phyloP scores from a whole-genome alignment of 495 filamentous ascomycete species.

The Penicillium psychrofluorescens region DNA sequence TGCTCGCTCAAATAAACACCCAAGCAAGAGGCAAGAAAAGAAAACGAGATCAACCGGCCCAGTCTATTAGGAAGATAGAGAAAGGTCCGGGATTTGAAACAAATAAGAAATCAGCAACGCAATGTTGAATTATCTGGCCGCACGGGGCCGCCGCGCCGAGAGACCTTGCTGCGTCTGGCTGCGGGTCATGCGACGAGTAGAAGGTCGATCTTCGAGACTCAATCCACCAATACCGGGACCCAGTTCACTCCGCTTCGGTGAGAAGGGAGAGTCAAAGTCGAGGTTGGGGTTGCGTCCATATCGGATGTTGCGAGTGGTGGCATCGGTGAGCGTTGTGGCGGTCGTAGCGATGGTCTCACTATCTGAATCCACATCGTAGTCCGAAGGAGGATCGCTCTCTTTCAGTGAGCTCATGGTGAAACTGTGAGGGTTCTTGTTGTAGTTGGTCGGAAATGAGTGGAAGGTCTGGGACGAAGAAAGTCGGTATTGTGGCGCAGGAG shows the following conservation, averaged over 20 bases:
- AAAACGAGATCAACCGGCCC: not conserved
- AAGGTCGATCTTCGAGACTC: constrained; percentile 35
- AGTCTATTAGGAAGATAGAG: not conserved
- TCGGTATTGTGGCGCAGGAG: constrained; percentile 16
- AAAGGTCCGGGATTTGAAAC: not conserved
- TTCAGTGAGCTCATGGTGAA: constrained; percentile 32
- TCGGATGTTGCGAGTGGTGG: constrained; percentile 33
- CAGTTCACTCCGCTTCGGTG: constrained; percentile 27
- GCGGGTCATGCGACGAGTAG: constrained; percentile 29
- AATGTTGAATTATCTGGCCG: not conserved
- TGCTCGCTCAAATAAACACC: not conserved
- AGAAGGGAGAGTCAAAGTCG: constrained; percentile 13
- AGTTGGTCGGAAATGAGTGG: constrained; percentile 6
- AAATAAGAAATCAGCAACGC: constrained; percentile 8
- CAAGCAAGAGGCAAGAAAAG: not conserved
- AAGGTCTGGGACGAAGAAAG: constrained; percentile 12
- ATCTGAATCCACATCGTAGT: constrained; percentile 38
- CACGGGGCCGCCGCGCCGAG: constrained; percentile 2
- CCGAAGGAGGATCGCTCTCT: constrained; percentile 23
- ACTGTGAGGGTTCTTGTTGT: constrained; percentile 21
- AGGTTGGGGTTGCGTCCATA: constrained; percentile 19
- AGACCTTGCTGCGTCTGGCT: constrained; percentile 30
- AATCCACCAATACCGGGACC: constrained; percentile 32
- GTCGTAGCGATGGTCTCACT: constrained; percentile 33
- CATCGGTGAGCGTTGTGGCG: constrained; percentile 28